These are phyloP conservation scores for Linnemannia hyalina DNA, from an alignment of 192 early-diverging fungal species.

Conservation along the genomic window DNA sequence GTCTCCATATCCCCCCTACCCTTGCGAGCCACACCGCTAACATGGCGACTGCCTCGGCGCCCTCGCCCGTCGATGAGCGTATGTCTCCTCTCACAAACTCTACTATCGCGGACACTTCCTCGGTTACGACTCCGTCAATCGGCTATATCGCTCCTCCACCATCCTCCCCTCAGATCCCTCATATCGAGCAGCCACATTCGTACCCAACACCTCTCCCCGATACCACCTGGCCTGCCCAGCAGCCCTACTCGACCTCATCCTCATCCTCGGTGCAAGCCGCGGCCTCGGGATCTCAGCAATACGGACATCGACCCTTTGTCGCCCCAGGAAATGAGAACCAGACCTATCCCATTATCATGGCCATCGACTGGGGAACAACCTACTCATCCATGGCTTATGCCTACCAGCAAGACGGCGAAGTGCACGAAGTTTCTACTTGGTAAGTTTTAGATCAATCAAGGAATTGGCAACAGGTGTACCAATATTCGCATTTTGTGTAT, in stretches of 20 bases:
- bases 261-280: neutral
- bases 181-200: neutral
- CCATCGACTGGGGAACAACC: slow-evolving; percentile 64
- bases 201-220: slow-evolving; percentile 12
- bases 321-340: slow-evolving; percentile 38
- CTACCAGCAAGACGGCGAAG: slow-evolving; percentile 64
- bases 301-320: slow-evolving; percentile 37
- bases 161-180: neutral
- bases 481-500: neutral
- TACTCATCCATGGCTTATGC: slow-evolving; percentile 68
- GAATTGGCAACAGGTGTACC: neutral
- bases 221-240: slow-evolving; percentile 11
- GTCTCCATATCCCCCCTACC: slow-evolving; percentile 36
- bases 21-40: slow-evolving; percentile 6
- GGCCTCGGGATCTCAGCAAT: slow-evolving; percentile 19
- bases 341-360: slow-evolving; percentile 56
- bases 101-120: neutral
- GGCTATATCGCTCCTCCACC: slow-evolving; percentile 35
- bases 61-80: slow-evolving; percentile 25
- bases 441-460: slow-evolving; percentile 10
- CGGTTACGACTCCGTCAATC: neutral
- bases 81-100: neutral
- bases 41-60: slow-evolving; percentile 32
- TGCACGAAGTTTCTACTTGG: slow-evolving; percentile 61
- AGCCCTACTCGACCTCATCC: slow-evolving; percentile 16